Evolutionary conservation across 225 moss, liverwort and hornwort genomes (phyloP).

Genomic region (Neckera pumila): DNA sequence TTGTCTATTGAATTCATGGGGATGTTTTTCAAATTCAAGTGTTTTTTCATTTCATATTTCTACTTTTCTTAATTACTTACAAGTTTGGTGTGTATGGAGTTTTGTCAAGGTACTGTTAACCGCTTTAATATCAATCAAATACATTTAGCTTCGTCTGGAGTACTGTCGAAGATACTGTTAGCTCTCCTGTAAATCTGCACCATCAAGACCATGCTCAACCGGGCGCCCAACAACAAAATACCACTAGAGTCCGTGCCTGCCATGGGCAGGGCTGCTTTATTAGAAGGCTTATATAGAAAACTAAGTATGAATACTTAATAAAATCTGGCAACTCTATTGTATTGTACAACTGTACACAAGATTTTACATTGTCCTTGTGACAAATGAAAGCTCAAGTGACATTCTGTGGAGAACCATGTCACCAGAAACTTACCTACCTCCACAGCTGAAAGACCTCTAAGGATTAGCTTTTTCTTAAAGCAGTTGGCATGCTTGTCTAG

Average conservation of each 20-base stretch:
- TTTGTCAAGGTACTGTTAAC: background rate
- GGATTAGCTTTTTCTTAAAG: background rate
- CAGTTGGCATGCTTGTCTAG: too few relatives aligned
- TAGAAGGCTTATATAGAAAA: too few relatives aligned
- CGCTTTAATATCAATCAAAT: background rate
- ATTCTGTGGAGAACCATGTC: background rate
- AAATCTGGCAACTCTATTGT: background rate
- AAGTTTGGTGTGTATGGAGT: background rate
- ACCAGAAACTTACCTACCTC: background rate
- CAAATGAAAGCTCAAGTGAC: background rate
- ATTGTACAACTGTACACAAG: constrained; percentile 18
- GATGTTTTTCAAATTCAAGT: too few relatives aligned
- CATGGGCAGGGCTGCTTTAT: background rate
- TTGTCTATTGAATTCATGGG: too few relatives aligned
- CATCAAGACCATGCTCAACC: background rate
- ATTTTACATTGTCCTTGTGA: background rate
- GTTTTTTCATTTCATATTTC: too few relatives aligned
- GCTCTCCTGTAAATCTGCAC: background rate
- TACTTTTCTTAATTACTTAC: background rate
- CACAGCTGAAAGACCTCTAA: background rate
- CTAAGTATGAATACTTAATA: background rate
- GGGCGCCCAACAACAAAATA: background rate
- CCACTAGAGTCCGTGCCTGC: background rate
- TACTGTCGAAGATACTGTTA: background rate
- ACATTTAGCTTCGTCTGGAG: background rate